Conservation (phyloP, 2,329 filamentous ascomycete genomes). For the Ophiostoma australiae region DNA sequence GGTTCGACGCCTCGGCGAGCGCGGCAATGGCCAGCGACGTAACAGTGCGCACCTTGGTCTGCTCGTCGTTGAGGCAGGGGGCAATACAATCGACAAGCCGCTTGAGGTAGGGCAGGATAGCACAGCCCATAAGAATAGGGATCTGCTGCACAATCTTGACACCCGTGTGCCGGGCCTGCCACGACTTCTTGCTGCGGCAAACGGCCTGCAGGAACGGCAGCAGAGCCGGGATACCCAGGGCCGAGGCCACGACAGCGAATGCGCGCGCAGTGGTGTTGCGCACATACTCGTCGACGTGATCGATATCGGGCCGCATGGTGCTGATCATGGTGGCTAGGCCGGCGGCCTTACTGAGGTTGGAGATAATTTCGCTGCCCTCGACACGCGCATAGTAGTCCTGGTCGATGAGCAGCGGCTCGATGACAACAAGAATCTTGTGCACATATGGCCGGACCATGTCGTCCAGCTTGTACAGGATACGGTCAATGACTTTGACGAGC, state of each 20-base stretch:
- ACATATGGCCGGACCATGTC: slow-evolving; percentile 94
- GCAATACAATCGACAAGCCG: slow-evolving; percentile 94
- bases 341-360: slow-evolving; percentile 92
- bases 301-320: slow-evolving; percentile 97
- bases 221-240: slow-evolving; percentile 89
- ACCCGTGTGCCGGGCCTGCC: slow-evolving; percentile 95
- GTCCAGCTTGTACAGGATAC: slow-evolving; percentile 96
- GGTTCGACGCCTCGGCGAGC: slow-evolving; percentile 90
- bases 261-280: slow-evolving; percentile 95
- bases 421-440: slow-evolving; percentile 97
- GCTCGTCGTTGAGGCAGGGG: slow-evolving; percentile 93
- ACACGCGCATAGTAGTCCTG: slow-evolving; percentile 99
- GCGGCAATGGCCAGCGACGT: slow-evolving; percentile 93
- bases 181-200: slow-evolving; percentile 97
- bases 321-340: slow-evolving; percentile 98
- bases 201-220: slow-evolving; percentile 93
- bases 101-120: slow-evolving; percentile 90
- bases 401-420: slow-evolving; percentile 97
- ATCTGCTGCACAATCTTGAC: slow-evolving; percentile 99
- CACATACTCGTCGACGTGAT: slow-evolving; percentile 97
- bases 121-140: slow-evolving; percentile 96
- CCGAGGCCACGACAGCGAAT: slow-evolving; percentile 94
- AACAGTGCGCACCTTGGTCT: slow-evolving; percentile 95
- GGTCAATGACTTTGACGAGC: slow-evolving; percentile 97
- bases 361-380: slow-evolving; percentile 97